Conservation (phyloP, 2,329 filamentous ascomycete genomes). For the Aspergillus vadensis region DNA sequence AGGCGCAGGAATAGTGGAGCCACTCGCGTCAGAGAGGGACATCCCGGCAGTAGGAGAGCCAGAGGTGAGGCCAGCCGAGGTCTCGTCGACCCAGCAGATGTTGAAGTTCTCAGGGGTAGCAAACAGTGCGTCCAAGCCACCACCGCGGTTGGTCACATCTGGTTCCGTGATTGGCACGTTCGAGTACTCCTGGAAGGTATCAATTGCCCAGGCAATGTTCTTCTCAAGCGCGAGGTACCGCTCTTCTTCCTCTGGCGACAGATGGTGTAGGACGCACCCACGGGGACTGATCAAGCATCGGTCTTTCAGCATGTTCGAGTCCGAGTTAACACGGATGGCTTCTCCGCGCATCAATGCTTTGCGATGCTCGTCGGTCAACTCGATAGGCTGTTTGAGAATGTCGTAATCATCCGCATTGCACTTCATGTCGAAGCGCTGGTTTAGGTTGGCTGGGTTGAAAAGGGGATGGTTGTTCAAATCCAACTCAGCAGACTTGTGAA, state of each 20-base stretch:
- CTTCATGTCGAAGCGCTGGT: constrained; percentile 47
- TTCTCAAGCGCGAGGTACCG: constrained; percentile 49
- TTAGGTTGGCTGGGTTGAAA: constrained; percentile 45
- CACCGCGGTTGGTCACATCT: constrained; percentile 47
- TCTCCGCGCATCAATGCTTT: constrained; percentile 46
- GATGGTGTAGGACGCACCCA: constrained; percentile 48
- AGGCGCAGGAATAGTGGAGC: constrained; percentile 26
- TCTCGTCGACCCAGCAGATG: constrained; percentile 47
- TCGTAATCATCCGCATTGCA: constrained; percentile 45
- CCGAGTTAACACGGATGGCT: constrained; percentile 41
- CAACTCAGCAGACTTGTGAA: constrained; percentile 40
- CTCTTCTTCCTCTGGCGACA: constrained; percentile 49
- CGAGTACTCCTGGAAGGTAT: constrained; percentile 43
- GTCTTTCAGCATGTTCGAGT: constrained; percentile 41
- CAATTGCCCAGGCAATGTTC: constrained; percentile 31
- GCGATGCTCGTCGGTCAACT: constrained; percentile 47
- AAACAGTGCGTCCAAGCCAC: constrained; percentile 49
- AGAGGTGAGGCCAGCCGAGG: constrained; percentile 29
- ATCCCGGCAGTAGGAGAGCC: constrained; percentile 26
- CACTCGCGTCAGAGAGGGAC: constrained; percentile 27
- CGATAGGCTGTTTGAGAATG: constrained; percentile 39
- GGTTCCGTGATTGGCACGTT: constrained; percentile 39
- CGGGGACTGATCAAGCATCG: constrained; percentile 49
- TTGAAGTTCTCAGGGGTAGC: constrained; percentile 49
- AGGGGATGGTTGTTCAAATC: constrained; percentile 43